Evolutionary conservation across 208 protist genomes (phyloP), one percentile per base, ranked within the genome.

Genomic region (Porcisia hertigi): DNA sequence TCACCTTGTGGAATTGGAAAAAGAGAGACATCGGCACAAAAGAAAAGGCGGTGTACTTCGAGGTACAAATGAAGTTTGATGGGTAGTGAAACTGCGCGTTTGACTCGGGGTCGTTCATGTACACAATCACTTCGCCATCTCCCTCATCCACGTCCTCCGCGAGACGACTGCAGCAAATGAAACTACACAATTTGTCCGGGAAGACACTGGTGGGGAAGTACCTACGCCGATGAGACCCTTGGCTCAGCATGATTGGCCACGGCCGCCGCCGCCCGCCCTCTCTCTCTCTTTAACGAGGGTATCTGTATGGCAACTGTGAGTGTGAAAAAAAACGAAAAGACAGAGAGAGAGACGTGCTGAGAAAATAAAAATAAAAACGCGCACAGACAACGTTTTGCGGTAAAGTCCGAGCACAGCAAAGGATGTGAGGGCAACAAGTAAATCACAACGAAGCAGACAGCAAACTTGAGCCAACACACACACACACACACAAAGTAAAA

Each of bases 11-110:
- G 60, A 98, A 98, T 82, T 99, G 97, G 66, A 98, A 90, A 14
- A 97, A 82, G 14, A 99, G 81, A 36, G 86, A 92, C 20, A 98
- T 77, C n/a, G 98, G 98, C 25, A 99, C 71, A 59, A 99, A 99
- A 9, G 91, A 95, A 34, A 85, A 79, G 3, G 91, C 3, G 16
- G 90, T 97, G 86, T 99, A 99, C 86, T 98, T 96, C 25, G 96
- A 97, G 30, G 98, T 99, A 25, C 83, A 73, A 25, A 98, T 94
- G 69, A 91, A 97, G 77, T 99, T 99, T 52, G 86, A 82, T 9
- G 90, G 88, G 69, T 89, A 98, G 23, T 88, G 67, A 67, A 83
- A 94, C 63, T 25, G 55, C 9, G 75, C 86, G 75, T 98, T 97
- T 23, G 80, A 73, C 30, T 71, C 90, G 0, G 66, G 59, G 54